phyloP scores from a whole-genome alignment of 192 early-diverging fungal genomes.

The Lobosporangium transversale region DNA sequence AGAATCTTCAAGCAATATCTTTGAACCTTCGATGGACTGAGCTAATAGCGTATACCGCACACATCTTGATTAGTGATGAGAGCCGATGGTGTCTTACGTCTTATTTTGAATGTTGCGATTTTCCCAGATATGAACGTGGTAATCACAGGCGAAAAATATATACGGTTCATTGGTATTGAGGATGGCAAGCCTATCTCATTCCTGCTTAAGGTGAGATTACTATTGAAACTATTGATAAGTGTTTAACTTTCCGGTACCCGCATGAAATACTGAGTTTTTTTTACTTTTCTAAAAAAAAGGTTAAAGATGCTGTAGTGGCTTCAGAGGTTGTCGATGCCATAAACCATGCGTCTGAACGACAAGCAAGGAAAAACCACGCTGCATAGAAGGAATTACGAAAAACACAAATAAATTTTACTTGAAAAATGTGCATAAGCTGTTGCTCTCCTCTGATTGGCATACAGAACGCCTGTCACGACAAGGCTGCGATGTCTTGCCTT shows the following conservation, averaged over 20 bases:
- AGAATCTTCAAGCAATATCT: not conserved
- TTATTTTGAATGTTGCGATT: constrained; percentile 41
- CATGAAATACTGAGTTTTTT: not conserved
- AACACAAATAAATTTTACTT: no score
- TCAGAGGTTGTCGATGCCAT: constrained; percentile 15
- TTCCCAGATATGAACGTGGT: constrained; percentile 36
- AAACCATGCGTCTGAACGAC: constrained; percentile 28
- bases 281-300: constrained; percentile 4
- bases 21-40: not conserved
- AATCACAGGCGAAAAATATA: constrained; percentile 45
- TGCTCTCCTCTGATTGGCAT: no score
- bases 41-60: no score
- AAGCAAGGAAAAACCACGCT: constrained; percentile 4
- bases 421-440: no score
- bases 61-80: constrained; percentile 43
- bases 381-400: constrained; percentile 23
- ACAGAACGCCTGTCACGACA: no score
- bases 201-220: constrained; percentile 37
- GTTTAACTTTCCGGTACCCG: no score
- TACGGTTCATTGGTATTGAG: constrained; percentile 44
- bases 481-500: no score
- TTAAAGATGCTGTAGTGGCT: constrained; percentile 28
- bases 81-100: constrained; percentile 37
- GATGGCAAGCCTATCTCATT: constrained; percentile 29
- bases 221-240: no score